Evolutionary conservation across 805 yeast genomes (phyloP).

Genomic region (Monosporozyma unispora): DNA sequence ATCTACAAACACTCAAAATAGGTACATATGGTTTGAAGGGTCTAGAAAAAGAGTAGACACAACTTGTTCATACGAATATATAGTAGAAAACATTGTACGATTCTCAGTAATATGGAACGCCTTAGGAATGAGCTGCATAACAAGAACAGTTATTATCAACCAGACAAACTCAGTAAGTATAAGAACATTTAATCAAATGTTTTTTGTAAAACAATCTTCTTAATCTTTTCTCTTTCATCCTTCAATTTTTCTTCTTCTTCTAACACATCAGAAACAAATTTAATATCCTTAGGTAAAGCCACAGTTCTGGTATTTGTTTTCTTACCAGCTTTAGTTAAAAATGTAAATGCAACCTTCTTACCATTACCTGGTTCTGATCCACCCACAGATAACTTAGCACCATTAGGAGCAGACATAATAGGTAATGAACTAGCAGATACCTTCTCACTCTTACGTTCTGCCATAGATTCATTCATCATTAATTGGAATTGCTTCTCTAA

Average conservation of each 20-base stretch:
- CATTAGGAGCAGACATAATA: constrained; percentile 5
- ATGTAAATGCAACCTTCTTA: constrained; percentile 38
- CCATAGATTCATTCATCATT: constrained; percentile 45
- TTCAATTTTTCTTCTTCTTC: constrained; percentile 43
- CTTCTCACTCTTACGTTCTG: constrained; percentile 29
- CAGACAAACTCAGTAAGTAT: no score
- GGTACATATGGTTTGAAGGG: no score
- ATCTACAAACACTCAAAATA: no score
- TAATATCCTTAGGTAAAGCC: constrained; percentile 44
- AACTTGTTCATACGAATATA: no score
- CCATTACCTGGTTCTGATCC: neutral
- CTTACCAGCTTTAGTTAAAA: constrained; percentile 48
- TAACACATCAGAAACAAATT: constrained; percentile 44
- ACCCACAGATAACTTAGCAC: neutral
- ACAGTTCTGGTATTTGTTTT: constrained; percentile 37
- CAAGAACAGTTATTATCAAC: no score
- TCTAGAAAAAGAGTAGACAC: no score
- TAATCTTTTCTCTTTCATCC: constrained; percentile 48
- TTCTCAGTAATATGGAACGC: no score
- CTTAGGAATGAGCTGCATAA: no score
- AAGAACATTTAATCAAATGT: constrained; percentile 25
- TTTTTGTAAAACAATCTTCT: constrained; percentile 41
- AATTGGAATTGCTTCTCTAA: constrained; percentile 49
- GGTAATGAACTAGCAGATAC: constrained; percentile 21
- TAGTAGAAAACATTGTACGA: no score